Evolutionary conservation across 352 stramenopile species (phyloP), one percentile per base, ranked within the genome.

Genomic region (Phytophthora idaei): DNA sequence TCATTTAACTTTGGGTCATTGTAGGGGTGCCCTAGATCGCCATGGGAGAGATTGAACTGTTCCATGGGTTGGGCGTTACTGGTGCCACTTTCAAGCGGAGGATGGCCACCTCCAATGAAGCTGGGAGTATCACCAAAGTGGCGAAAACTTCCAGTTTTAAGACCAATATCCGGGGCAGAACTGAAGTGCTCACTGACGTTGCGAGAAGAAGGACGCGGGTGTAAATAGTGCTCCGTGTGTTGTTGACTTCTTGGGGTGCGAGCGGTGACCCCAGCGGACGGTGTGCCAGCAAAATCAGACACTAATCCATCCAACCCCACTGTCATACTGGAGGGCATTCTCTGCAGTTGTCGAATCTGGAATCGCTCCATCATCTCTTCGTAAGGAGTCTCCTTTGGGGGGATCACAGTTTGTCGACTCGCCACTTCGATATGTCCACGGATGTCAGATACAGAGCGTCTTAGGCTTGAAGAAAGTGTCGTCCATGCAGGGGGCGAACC

Each of bases 291-390:
- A 52, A 44, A 63, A 4, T 69, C 53, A 10, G 8, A n/a, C 12
- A 21, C 21, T 21, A 21, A 21, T 21, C 21, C 21, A 21, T 75
- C 61, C n/a, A 60, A 61, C 14, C 21, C 32, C 2, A 53, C 14
- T 25, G 65, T 58, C 49, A 47, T 60, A 1, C 11, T 63, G 1
- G 66, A 73, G 1, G 71, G 51, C 1, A 52, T 55, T 3, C 61
- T 62, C 42, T 71, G 59, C 15, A 81, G n/a, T 32, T 69, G 64
- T 10, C 78, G 73, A 28, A 87, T 74, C 61, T 87, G 75, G 61
- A 87, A 87, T 3, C 78, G 75, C 21, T 59, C 55, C 70, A 87
- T 79, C 75, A 87, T 84, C 57, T 87, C 75, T 1, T 74, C 65
- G 61, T 87, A 84, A 5, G 60, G 66, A 3, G 66, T 58, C 31